Evolutionary conservation across 306 rosid species (phyloP).

Genomic region (Astragalus glycyphyllos): DNA sequence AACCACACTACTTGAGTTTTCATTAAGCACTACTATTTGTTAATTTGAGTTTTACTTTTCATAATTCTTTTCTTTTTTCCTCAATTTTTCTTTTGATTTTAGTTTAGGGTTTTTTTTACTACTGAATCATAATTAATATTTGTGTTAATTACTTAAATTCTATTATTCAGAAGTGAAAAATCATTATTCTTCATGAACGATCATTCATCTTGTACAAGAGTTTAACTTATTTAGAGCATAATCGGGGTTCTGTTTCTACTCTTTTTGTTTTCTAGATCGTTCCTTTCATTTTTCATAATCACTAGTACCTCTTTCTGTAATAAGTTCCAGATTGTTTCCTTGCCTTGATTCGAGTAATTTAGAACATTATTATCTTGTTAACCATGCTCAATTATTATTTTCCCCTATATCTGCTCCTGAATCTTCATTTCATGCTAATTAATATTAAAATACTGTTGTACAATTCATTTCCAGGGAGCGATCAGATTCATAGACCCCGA

Average conservation of each 20-base stretch:
- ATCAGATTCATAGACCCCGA: constrained; percentile 52
- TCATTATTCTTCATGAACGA: neutral
- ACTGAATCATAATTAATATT: neutral
- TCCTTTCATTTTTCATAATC: constrained; percentile 18
- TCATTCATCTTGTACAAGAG: neutral
- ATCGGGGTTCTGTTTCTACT: neutral
- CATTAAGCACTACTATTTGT: neutral
- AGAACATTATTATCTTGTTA: neutral
- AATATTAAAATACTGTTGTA: neutral
- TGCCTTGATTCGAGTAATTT: constrained; percentile 42
- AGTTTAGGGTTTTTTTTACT: neutral
- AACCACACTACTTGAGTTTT: constrained; percentile 7
- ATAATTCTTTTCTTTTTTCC: neutral
- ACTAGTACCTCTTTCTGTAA: neutral
- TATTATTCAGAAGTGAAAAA: neutral
- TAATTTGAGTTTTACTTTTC: neutral
- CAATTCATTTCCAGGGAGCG: constrained; percentile 61
- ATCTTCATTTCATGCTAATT: constrained; percentile 40
- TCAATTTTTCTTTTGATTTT: neutral
- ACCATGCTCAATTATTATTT: neutral
- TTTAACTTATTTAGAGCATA: neutral
- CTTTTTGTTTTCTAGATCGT: neutral
- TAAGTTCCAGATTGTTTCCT: constrained; percentile 18
- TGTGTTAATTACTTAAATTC: neutral
- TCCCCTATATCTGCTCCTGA: constrained; percentile 31